These are phyloP conservation scores for Xerocomus amazonicus DNA, from an alignment of 1,284 basidiomycete genomes.

Conservation along the genomic window DNA sequence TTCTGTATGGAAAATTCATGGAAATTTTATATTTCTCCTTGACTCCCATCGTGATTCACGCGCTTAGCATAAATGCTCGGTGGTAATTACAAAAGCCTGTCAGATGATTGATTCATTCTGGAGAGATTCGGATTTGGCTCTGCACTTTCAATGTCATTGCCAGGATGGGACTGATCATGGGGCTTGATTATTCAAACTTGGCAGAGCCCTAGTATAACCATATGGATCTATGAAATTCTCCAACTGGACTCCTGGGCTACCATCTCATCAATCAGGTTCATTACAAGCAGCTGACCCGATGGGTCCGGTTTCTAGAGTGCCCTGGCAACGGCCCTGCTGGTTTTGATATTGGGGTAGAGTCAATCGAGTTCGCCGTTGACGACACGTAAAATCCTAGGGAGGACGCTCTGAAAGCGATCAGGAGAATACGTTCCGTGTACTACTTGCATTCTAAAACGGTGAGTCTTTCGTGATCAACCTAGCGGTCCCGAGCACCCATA, in stretches of 20 bases:
- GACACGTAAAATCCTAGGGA: constrained; percentile 35
- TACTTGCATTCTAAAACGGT: constrained; percentile 53
- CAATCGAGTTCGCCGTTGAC: constrained; percentile 52
- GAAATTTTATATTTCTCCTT: too few relatives aligned
- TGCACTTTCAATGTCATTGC: constrained; percentile 38
- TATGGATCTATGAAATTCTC: constrained; percentile 26
- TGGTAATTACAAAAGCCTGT: neutral
- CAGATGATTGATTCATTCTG: constrained; percentile 14
- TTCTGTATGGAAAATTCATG: too few relatives aligned
- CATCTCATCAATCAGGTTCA: constrained; percentile 20
- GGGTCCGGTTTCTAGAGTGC: constrained; percentile 18
- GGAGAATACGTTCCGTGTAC: constrained; percentile 47
- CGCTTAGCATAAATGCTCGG: too few relatives aligned
- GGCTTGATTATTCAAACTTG: constrained; percentile 12
- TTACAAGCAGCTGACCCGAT: constrained; percentile 15
- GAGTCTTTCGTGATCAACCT: constrained; percentile 52
- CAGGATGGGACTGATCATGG: constrained; percentile 32
- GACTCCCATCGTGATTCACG: too few relatives aligned
- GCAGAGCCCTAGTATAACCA: constrained; percentile 22
- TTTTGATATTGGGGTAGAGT: constrained; percentile 51
- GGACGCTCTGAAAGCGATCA: constrained; percentile 40
- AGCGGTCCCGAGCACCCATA: constrained; percentile 44
- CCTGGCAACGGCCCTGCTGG: constrained; percentile 36
- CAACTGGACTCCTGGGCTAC: constrained; percentile 18
- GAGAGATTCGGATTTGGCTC: constrained; percentile 39